Evolutionary conservation across 1,284 basidiomycete genomes (phyloP), one percentile per base, ranked within the genome.

Genomic region (Cryptococcus floricola): DNA sequence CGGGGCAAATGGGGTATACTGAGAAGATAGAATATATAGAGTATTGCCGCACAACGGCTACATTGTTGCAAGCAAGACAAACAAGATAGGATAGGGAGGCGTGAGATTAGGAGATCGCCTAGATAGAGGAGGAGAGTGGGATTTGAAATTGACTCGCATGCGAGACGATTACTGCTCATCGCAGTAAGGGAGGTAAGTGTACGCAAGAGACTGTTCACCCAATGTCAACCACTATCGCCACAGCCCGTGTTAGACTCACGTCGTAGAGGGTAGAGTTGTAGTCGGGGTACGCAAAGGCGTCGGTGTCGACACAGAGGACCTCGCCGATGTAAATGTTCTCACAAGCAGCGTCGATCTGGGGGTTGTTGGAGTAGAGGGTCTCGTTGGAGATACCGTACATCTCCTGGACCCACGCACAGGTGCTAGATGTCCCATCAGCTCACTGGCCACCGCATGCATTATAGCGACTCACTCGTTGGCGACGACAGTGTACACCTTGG

Each of bases 261-360:
- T 74, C 61, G 66, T 70, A 76, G 23, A 65, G 52, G 19, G 68
- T 68, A 48, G 58, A 39, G 61, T 75, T 72, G 62, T 66, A 72
- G 27, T 48, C 58, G 18, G 74, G 72, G 68, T 77, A 77, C 31
- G 65, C 44, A 62, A 62, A 77, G 12, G 54, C 31, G 37, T 62
- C 58, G 5, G 71, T 72, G 58, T 76, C 70, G 60, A 77, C 74
- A 52, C 77, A 78, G 48, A 78, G 73, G 54, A 78, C 75, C 67
- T 78, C 74, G 43, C 76, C 76, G 52, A 76, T 64, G 68, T 78
- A 78, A 59, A 78, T 73, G 71, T 77, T 78, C 52, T 68, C 65
- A 67, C 77, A 78, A 13, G 57, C 56, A 13, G 53, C 62, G 63
- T 76, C 64, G 62, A 78, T 76, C 64, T 76, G 73, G 39, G 74